phyloP scores from a whole-genome alignment of 306 rosid genomes.

The Vigna hirtella region DNA sequence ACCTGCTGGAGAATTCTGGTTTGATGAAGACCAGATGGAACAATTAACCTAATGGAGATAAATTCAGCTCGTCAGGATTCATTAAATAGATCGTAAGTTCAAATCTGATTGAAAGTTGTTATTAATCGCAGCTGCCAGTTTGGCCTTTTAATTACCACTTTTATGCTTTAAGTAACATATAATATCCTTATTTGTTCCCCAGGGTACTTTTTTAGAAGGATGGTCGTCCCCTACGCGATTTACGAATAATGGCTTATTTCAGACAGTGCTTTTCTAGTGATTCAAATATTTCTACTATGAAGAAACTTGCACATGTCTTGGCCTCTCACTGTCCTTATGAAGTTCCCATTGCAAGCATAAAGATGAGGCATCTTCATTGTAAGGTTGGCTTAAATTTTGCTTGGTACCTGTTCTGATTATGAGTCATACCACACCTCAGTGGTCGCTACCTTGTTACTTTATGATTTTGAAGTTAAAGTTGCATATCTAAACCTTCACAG shows the following conservation, averaged over 20 bases:
- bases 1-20: no score
- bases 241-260: conserved; percentile 84
- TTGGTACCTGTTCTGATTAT: conserved; percentile 28
- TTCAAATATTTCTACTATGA: conserved; percentile 70
- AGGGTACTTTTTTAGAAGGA: conserved; percentile 79
- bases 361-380: conserved; percentile 76
- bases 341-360: conserved; percentile 84
- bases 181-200: conserved; percentile 34
- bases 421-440: not conserved
- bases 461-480: conserved; percentile 25
- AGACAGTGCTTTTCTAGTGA: conserved; percentile 78
- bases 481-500: conserved; percentile 22
- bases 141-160: no score
- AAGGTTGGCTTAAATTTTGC: conserved; percentile 61
- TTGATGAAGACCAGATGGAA: no score
- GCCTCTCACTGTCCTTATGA: conserved; percentile 85
- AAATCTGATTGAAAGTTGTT: no score
- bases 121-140: no score
- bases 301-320: conserved; percentile 85
- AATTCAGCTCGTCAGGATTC: no score
- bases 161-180: no score
- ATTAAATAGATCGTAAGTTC: no score
- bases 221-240: conserved; percentile 71
- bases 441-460: conserved; percentile 10
- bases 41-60: no score